Evolutionary conservation across 176 grass and related monocot genomes (phyloP).

Genomic region (Poa pratensis): DNA sequence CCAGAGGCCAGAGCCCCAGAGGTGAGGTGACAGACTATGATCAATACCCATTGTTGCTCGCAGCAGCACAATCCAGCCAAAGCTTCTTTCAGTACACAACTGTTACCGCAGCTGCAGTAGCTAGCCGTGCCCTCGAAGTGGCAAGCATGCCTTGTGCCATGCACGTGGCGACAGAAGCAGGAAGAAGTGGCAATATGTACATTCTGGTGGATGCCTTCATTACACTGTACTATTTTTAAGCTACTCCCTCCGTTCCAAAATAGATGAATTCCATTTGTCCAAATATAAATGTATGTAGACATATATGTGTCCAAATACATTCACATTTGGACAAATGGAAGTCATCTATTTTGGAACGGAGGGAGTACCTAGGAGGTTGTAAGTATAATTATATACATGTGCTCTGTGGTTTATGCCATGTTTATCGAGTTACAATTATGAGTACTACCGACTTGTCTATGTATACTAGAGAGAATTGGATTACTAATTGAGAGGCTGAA

Average conservation of each 20-base stretch:
- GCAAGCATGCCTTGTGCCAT: conserved; percentile 4
- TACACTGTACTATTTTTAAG: conserved; percentile 15
- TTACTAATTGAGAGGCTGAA: neutral
- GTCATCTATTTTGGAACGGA: too few relatives aligned
- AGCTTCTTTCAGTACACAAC: conserved; percentile 2
- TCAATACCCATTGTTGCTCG: conserved; percentile 1
- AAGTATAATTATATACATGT: conserved; percentile 23
- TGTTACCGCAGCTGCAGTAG: neutral
- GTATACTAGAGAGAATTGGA: conserved; percentile 5
- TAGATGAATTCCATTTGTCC: too few relatives aligned
- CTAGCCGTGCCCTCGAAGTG: neutral
- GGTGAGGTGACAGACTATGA: conserved; percentile 2
- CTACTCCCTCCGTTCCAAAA: too few relatives aligned
- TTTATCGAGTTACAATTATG: conserved; percentile 46
- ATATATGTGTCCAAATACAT: too few relatives aligned
- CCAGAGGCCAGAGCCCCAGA: neutral
- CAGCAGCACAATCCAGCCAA: conserved; percentile 5
- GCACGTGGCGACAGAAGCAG: neutral
- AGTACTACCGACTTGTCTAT: neutral
- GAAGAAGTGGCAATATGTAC: conserved; percentile 9
- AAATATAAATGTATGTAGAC: too few relatives aligned
- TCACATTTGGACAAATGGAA: too few relatives aligned
- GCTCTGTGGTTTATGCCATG: conserved; percentile 22
- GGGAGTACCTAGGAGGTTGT: neutral
- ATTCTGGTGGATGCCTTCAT: conserved; percentile 6